These are phyloP conservation scores for Anthracocystis panici-leucophaei DNA, from an alignment of 1,284 basidiomycete species.

Conservation along the genomic window DNA sequence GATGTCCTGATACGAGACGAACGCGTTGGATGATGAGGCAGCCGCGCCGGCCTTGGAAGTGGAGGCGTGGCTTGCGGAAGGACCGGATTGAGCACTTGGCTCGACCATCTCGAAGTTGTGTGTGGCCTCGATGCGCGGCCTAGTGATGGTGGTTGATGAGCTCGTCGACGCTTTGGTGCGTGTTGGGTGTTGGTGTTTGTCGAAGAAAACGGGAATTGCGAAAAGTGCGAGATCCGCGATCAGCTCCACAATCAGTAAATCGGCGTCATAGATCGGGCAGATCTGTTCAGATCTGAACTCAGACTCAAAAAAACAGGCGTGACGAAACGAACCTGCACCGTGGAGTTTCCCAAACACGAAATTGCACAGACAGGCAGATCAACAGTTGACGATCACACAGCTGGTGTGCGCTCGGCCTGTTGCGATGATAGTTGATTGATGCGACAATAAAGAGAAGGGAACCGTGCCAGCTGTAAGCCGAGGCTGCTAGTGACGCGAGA, in stretches of 20 bases:
- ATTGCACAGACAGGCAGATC: no score
- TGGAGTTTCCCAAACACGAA: conserved; percentile 22
- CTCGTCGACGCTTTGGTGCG: background rate
- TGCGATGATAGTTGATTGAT: no score
- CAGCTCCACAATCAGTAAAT: conserved; percentile 32
- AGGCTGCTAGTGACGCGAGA: no score
- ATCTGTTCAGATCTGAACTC: background rate
- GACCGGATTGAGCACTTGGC: conserved; percentile 7
- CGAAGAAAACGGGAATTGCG: conserved; percentile 21
- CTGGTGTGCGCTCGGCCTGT: no score
- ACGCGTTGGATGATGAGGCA: conserved; percentile 23
- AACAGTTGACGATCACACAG: no score
- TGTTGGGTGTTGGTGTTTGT: conserved; percentile 7
- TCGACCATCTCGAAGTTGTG: conserved; percentile 10
- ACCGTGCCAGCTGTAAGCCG: no score
- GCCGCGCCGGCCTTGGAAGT: conserved; percentile 13
- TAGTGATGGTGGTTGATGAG: background rate
- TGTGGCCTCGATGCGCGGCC: background rate
- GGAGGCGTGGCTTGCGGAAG: conserved; percentile 17
- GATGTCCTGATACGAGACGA: conserved; percentile 59
- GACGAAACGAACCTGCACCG: conserved; percentile 32
- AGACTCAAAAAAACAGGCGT: conserved; percentile 1
- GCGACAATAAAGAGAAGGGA: no score
- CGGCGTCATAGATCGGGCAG: conserved; percentile 3
- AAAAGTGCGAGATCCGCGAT: conserved; percentile 19